Evolutionary conservation across 768 basidiomycete species (phyloP).

Genomic region (Lentinula sp.): DNA sequence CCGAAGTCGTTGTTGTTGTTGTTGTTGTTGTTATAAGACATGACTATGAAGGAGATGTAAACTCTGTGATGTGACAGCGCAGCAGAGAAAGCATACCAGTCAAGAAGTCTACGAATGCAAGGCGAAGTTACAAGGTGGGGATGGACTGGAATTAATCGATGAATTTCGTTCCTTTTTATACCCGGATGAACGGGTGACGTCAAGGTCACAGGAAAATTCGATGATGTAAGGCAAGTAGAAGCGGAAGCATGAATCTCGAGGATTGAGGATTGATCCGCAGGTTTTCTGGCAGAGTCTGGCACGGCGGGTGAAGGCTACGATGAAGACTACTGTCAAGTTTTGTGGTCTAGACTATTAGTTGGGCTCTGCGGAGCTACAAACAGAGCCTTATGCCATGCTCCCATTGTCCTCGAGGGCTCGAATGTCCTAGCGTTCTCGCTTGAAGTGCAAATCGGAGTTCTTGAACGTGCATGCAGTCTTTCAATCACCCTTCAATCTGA

Average conservation of each 20-base stretch:
- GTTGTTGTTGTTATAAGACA: neutral
- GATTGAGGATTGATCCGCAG: neutral
- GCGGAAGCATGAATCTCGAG: no score
- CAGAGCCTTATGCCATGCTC: neutral
- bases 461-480: neutral
- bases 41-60: neutral
- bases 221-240: no score
- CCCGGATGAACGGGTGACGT: neutral
- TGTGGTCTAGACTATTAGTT: neutral
- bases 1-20: slow-evolving; percentile 5
- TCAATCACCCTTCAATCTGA: neutral
- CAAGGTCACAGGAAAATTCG: neutral
- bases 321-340: neutral
- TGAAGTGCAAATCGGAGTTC: neutral
- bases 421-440: neutral
- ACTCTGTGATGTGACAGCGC: neutral
- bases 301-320: neutral
- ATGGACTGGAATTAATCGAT: neutral
- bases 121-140: neutral
- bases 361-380: neutral
- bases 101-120: neutral
- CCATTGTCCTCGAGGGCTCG: no score
- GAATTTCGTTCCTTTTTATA: neutral
- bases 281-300: neutral
- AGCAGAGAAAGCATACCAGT: neutral